These are phyloP conservation scores for Pythium plurisporium DNA, from an alignment of 352 stramenopile genomes.

Conservation along the genomic window DNA sequence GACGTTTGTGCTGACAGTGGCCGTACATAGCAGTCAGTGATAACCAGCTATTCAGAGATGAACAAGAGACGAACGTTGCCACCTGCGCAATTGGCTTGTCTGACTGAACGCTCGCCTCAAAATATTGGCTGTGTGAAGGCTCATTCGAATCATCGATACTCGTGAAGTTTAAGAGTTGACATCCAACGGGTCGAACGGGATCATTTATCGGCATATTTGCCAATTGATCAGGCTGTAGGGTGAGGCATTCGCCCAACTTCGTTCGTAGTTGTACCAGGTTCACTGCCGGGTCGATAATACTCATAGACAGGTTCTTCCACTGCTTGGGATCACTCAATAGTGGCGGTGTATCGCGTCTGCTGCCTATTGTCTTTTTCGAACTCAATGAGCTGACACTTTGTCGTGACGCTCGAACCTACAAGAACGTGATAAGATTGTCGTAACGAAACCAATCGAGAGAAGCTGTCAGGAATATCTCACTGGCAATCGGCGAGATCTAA, in stretches of 20 bases:
- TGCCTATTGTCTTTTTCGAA: not conserved
- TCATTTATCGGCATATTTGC: not conserved
- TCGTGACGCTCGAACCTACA: not conserved
- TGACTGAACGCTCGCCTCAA: too few species aligned
- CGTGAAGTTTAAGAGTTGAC: too few species aligned
- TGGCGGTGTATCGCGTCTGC: not conserved
- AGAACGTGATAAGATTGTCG: not conserved
- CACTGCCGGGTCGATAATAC: conserved; percentile 5
- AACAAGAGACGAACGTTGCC: too few species aligned
- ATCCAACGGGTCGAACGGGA: too few species aligned
- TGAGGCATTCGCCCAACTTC: not conserved
- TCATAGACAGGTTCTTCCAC: conserved; percentile 4
- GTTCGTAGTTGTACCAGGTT: conserved; percentile 2
- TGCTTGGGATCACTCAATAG: not conserved
- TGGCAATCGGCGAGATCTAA: not conserved
- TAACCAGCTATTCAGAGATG: too few species aligned
- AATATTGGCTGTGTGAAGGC: too few species aligned
- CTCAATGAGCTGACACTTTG: not conserved
- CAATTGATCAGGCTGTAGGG: not conserved
- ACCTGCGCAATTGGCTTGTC: too few species aligned
- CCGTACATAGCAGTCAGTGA: too few species aligned
- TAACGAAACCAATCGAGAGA: not conserved
- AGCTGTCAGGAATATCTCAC: too few species aligned
- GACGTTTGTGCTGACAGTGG: conserved; percentile 8
- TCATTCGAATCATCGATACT: too few species aligned